Conservation (phyloP, 345 rosid species). For the Acer saccharum region DNA sequence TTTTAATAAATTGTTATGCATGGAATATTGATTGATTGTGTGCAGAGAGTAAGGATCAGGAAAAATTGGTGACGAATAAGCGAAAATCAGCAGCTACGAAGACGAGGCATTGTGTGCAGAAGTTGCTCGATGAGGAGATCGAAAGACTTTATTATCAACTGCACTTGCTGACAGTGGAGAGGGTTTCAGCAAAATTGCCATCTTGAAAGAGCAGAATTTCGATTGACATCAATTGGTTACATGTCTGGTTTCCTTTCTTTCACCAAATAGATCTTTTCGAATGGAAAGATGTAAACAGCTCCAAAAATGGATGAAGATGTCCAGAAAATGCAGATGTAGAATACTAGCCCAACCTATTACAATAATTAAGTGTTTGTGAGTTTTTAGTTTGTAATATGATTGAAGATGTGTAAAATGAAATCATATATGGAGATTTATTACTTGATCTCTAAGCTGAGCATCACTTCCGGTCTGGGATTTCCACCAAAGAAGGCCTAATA, state of each 20-base stretch:
- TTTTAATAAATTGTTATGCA: no score
- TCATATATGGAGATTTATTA: conserved; percentile 24
- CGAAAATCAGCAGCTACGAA: no score
- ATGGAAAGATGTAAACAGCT: conserved; percentile 90
- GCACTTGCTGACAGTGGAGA: no score
- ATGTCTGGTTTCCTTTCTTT: conserved; percentile 94
- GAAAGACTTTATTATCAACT: no score
- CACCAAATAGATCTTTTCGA: conserved; percentile 82
- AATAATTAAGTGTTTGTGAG: conserved; percentile 8
- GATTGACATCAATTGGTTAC: conserved; percentile 34
- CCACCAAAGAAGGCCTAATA: conserved; percentile 97
- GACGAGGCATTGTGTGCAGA: no score
- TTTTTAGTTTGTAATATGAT: not conserved
- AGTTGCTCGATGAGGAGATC: no score
- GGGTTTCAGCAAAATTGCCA: not conserved
- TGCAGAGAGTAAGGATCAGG: no score
- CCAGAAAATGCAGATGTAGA: conserved; percentile 97
- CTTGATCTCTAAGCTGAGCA: conserved; percentile 94
- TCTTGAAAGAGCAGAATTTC: no score
- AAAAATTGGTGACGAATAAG: no score
- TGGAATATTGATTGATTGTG: no score
- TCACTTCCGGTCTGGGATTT: conserved; percentile 74
- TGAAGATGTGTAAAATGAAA: not conserved
- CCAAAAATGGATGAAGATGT: conserved; percentile 91
- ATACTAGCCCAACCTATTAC: conserved; percentile 74